Conservation (phyloP, 108 stramenopile genomes). For the Nitzschia sp. region DNA sequence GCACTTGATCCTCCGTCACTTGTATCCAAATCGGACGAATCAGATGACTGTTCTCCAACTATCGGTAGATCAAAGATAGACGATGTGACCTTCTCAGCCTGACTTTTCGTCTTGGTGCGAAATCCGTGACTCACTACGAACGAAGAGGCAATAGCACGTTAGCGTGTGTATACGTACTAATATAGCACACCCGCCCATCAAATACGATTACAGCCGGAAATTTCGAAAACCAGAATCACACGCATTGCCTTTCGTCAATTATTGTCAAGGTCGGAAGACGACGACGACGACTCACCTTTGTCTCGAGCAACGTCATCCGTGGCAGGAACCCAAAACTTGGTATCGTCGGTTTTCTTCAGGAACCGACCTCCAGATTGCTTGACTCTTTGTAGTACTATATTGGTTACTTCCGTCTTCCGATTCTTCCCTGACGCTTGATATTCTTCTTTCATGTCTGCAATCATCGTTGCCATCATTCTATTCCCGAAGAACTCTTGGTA, state of each 20-base stretch:
- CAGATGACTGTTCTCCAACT: neutral
- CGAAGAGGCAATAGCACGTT: neutral
- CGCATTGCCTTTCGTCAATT: no score
- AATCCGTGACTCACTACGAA: constrained; percentile 9
- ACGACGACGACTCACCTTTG: constrained; percentile 15
- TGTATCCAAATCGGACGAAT: neutral
- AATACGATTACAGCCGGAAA: neutral
- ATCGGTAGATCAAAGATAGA: no score
- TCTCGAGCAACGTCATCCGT: constrained; percentile 10
- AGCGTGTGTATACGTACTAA: no score
- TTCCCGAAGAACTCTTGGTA: constrained; percentile 8
- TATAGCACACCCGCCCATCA: no score
- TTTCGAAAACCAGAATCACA: no score
- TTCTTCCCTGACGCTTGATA: constrained; percentile 7
- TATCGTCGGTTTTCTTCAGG: constrained; percentile 7
- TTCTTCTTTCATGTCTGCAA: neutral
- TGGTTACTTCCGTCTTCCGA: constrained; percentile 7
- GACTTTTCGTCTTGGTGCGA: constrained; percentile 12
- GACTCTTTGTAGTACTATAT: neutral
- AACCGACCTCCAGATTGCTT: constrained; percentile 9
- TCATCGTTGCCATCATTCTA: neutral
- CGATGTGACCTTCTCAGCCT: neutral
- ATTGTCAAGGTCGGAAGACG: no score
- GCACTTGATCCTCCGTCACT: neutral
- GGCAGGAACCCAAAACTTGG: constrained; percentile 5